phyloP scores from a whole-genome alignment of 2,329 filamentous ascomycete genomes.

The Ophiostoma pallidulum region DNA sequence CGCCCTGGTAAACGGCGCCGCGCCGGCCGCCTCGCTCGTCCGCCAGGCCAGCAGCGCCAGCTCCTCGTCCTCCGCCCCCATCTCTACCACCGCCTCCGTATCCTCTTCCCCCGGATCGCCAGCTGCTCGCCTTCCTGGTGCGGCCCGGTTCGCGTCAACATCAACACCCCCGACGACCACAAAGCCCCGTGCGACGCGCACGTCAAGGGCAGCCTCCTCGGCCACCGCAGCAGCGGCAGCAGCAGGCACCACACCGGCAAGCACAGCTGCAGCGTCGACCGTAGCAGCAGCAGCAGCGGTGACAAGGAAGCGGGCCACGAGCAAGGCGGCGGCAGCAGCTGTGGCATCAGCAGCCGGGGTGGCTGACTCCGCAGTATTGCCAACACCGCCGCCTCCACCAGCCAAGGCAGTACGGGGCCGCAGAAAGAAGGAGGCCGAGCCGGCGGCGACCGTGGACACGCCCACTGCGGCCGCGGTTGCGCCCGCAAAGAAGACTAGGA shows the following conservation, averaged over 20 bases:
- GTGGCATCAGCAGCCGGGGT: not conserved
- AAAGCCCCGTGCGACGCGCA: conserved; percentile 10
- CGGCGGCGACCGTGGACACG: not conserved
- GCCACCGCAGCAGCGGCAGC: not conserved
- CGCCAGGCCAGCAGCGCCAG: conserved; percentile 1
- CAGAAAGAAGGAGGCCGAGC: conserved; percentile 11
- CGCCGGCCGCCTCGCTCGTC: conserved; percentile 3
- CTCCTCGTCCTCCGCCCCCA: not conserved
- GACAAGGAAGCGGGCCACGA: conserved; percentile 16
- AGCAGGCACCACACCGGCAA: not conserved
- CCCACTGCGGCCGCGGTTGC: not conserved
- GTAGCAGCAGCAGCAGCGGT: conserved; percentile 6
- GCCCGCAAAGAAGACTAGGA: conserved; percentile 6
- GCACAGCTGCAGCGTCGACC: conserved; percentile 6
- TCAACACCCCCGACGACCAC: conserved; percentile 1
- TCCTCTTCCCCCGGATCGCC: too few species aligned
- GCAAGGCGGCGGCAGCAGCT: conserved; percentile 8
- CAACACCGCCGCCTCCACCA: not conserved
- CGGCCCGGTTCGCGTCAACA: conserved; percentile 12
- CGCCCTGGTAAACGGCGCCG: conserved; percentile 10
- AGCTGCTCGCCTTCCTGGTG: not conserved
- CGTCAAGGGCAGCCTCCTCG: not conserved
- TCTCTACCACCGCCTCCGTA: not conserved
- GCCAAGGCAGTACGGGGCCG: conserved; percentile 3
- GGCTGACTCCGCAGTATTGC: not conserved